Evolutionary conservation across 2,329 filamentous ascomycete species (phyloP).

Genomic region (Cladosporium cucumerinum): DNA sequence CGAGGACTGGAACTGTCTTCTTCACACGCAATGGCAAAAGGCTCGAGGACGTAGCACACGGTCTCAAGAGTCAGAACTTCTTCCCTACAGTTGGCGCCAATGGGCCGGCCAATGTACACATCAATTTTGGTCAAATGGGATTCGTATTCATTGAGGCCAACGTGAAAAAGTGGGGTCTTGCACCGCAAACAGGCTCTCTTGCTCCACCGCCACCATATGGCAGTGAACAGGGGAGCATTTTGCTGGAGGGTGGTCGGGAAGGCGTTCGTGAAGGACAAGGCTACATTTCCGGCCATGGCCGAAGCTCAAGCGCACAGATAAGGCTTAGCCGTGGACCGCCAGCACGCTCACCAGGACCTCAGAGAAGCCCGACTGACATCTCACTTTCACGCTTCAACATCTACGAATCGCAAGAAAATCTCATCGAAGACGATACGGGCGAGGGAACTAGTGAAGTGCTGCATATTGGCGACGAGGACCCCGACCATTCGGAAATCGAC

Average conservation of each 20-base stretch:
- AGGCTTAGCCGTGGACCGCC: slow-evolving; percentile 64
- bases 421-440: slow-evolving; percentile 23
- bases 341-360: slow-evolving; percentile 75
- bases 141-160: slow-evolving; percentile 99
- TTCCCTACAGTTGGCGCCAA: slow-evolving; percentile 97
- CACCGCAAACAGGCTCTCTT: slow-evolving; percentile 90
- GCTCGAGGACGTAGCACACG: slow-evolving; percentile 89
- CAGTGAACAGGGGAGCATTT: slow-evolving; percentile 92
- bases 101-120: slow-evolving; percentile 86
- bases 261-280: slow-evolving; percentile 53
- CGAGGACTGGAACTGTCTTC: slow-evolving; percentile 90
- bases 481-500: not conserved
- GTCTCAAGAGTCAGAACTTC: slow-evolving; percentile 91
- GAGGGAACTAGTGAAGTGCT: slow-evolving; percentile 25
- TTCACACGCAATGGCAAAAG: slow-evolving; percentile 98
- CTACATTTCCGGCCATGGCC: slow-evolving; percentile 62
- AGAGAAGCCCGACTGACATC: slow-evolving; percentile 91
- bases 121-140: slow-evolving; percentile 96
- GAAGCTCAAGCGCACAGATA: slow-evolving; percentile 75
- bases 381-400: slow-evolving; percentile 14
- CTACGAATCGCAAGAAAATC: slow-evolving; percentile 14
- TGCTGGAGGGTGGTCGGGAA: slow-evolving; percentile 74
- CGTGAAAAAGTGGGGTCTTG: slow-evolving; percentile 98
- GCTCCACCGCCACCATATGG: slow-evolving; percentile 95
- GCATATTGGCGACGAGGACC: not conserved